phyloP scores from a whole-genome alignment of 2,329 filamentous ascomycete genomes.

The Phialocephala sp. region DNA sequence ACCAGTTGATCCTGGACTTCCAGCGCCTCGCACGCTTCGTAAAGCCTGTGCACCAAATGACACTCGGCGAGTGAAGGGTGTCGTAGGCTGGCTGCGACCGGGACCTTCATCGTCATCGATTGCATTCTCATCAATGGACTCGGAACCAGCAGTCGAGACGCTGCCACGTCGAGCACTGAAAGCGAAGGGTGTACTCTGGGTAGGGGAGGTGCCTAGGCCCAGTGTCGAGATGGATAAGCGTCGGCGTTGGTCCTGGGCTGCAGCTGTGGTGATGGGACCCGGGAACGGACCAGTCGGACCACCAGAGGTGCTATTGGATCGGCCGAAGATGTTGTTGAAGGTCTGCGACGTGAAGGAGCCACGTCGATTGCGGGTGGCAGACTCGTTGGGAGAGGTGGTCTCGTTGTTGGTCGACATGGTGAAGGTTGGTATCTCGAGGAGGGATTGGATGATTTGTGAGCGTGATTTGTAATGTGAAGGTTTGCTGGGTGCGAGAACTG shows the following conservation, averaged over 20 bases:
- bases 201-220: conserved; percentile 73
- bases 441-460: conserved; percentile 5
- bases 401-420: conserved; percentile 51
- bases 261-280: conserved; percentile 53
- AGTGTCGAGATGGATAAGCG: conserved; percentile 77
- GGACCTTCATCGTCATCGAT: conserved; percentile 69
- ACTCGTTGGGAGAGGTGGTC: conserved; percentile 47
- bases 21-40: conserved; percentile 45
- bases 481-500: conserved; percentile 28
- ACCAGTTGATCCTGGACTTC: conserved; percentile 40
- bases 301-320: conserved; percentile 55
- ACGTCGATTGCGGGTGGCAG: conserved; percentile 48
- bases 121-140: conserved; percentile 73
- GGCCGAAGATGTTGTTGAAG: conserved; percentile 57
- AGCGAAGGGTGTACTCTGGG: conserved; percentile 54
- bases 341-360: conserved; percentile 51
- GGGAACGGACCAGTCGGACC: conserved; percentile 53
- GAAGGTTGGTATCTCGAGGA: conserved; percentile 15
- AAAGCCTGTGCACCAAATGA: conserved; percentile 84
- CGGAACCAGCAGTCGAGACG: conserved; percentile 69
- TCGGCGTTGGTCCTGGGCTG: conserved; percentile 63
- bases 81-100: conserved; percentile 65
- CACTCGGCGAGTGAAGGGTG: conserved; percentile 82
- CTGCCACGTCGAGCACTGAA: conserved; percentile 68
- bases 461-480: conserved; percentile 5